Base-by-base conservation (phyloP, 2,329 filamentous ascomycete species). In the Cercospora janseana region DNA sequence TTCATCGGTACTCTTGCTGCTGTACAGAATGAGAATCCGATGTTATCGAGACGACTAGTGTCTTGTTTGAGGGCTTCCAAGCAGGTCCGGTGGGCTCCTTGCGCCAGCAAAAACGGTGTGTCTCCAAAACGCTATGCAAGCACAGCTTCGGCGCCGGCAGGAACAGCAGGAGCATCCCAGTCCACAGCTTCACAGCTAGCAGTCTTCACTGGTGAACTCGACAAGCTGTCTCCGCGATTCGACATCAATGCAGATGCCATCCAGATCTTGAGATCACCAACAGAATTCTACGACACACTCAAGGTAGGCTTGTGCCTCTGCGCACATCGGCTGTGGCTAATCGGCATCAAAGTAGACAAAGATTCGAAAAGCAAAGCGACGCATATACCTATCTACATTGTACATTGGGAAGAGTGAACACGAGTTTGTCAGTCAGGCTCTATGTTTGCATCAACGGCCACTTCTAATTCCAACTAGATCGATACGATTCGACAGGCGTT, bases 361-460 rank as follows among this genome's bases (percentile, higher is more conserved):
- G 72, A 96, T 98, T 65, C 80, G 80, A 45, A 80, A 79, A 56
- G 93, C 93, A 7, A 82, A 88, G 68, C 78, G 74, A 45, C 81
- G 88, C 52, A 86, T 98, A 59, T 98, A 94, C 67, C 75, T 98
- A 42, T 95, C 91, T n/a, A 98, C 93, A 0, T 74, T 98, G 45
- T 98, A 98, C 68, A 93, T 98, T 66, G 93, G 93, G 56, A 95
- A 92, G 69, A 87, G 87, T 1, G 93, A 98, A 70, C 79, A 85
- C 70, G 93, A 97, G 61, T 78, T 98, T 64, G 82, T 85, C 73
- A 46, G 74, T 47, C 13, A 28, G 50, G 8, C 24, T 46, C 52
- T 43, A 46, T 13, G 21, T 23, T 6, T 10, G 23, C 52, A 32
- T 9, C 12, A 4, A 3, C 24, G 16, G 23, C 32, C 16, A 13